These are phyloP conservation scores for Pseudonitzschia multistriata DNA, from an alignment of 108 stramenopile species.

Conservation along the genomic window DNA sequence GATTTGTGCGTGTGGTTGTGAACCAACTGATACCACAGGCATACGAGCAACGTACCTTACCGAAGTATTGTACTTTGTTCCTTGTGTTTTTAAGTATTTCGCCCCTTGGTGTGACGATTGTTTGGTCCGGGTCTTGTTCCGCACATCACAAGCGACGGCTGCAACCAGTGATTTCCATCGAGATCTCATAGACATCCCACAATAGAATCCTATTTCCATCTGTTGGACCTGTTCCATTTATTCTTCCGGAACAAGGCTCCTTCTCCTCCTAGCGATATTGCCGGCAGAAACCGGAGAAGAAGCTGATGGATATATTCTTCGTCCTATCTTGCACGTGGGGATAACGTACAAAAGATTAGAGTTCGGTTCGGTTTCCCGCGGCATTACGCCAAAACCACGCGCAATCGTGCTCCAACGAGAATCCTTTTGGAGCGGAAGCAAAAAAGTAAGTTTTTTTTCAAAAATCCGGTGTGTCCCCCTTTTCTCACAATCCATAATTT, in stretches of 20 bases:
- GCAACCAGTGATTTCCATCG: background rate
- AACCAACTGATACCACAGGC: too few relatives aligned
- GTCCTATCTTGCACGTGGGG: background rate
- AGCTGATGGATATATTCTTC: background rate
- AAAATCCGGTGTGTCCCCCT: background rate
- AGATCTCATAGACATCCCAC: background rate
- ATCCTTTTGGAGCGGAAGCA: background rate
- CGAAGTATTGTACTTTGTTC: too few relatives aligned
- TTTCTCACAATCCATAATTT: conserved; percentile 1
- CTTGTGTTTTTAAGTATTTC: too few relatives aligned
- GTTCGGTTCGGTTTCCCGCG: too few relatives aligned
- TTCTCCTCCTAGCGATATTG: background rate
- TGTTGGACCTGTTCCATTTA: background rate
- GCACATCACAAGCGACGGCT: too few relatives aligned
- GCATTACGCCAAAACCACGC: too few relatives aligned
- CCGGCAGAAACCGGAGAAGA: background rate
- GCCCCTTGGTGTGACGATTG: too few relatives aligned
- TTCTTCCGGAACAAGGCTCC: conserved; percentile 8
- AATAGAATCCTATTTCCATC: background rate
- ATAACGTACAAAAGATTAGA: background rate
- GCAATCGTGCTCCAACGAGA: background rate
- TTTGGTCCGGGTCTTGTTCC: too few relatives aligned
- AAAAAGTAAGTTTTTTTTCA: background rate
- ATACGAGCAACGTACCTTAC: too few relatives aligned
- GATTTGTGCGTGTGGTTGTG: too few relatives aligned